phyloP scores from a whole-genome alignment of 208 protist genomes.

The Leishmania mexicana region DNA sequence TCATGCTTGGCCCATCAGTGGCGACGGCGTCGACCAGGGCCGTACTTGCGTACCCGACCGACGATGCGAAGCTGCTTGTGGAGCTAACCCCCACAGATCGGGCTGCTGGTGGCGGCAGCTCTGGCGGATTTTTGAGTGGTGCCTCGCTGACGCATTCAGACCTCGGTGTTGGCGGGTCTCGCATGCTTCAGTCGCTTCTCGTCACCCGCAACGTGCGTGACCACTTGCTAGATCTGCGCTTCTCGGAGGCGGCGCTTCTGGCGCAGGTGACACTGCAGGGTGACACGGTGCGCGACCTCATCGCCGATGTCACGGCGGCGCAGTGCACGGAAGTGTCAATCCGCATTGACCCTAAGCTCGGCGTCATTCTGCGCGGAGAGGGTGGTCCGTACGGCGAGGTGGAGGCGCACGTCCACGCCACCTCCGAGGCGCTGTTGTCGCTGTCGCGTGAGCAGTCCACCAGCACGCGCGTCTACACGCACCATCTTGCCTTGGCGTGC shows the following conservation, averaged over 20 bases:
- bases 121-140: not conserved
- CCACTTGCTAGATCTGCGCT: conserved; percentile 70
- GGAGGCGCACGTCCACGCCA: conserved; percentile 37
- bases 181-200: conserved; percentile 63
- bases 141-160: not conserved
- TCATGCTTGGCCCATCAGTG: conserved; percentile 57
- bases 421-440: conserved; percentile 50
- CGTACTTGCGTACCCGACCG: conserved; percentile 55
- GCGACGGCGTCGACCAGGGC: conserved; percentile 26
- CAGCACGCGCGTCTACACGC: conserved; percentile 60
- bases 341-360: conserved; percentile 33
- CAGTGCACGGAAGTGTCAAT: conserved; percentile 63
- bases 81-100: conserved; percentile 45
- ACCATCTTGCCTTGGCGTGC: conserved; percentile 71
- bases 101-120: not conserved
- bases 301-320: conserved; percentile 59
- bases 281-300: conserved; percentile 57
- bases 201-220: conserved; percentile 63
- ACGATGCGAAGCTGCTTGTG: conserved; percentile 64
- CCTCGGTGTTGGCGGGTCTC: conserved; percentile 6
- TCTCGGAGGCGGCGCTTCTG: conserved; percentile 41
- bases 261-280: conserved; percentile 59
- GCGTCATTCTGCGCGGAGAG: conserved; percentile 55
- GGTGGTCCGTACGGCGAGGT: conserved; percentile 64
- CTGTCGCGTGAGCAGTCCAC: conserved; percentile 25